These are phyloP conservation scores for Auxenochlorella pyrenoidosa DNA, from an alignment of 139 green algal species.

Conservation along the genomic window DNA sequence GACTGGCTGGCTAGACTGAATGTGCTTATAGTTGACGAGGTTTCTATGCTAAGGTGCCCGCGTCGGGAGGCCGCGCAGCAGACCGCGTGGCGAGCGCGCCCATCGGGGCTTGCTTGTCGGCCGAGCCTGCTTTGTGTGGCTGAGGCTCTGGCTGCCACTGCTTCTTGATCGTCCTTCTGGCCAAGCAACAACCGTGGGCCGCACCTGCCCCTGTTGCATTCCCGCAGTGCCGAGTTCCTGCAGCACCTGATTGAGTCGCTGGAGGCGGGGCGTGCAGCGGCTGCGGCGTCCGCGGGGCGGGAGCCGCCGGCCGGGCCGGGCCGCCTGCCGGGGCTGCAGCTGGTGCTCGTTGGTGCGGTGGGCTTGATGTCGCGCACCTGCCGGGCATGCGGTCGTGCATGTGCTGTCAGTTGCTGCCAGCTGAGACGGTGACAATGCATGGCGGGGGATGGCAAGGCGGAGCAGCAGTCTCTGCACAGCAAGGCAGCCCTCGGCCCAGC, in stretches of 20 bases:
- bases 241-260: neutral
- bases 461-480: too few relatives aligned
- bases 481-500: neutral
- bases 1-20: neutral
- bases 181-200: too few relatives aligned
- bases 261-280: neutral
- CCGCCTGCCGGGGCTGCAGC: neutral
- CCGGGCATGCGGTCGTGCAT: too few relatives aligned
- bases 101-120: too few relatives aligned
- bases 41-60: neutral
- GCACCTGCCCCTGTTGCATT: too few relatives aligned
- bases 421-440: neutral
- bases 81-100: too few relatives aligned
- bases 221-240: slow-evolving; percentile 9
- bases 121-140: too few relatives aligned
- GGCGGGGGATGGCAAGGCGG: neutral
- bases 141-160: too few relatives aligned
- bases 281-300: neutral
- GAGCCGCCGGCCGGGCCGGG: neutral
- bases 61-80: too few relatives aligned
- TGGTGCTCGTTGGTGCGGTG: slow-evolving; percentile 2
- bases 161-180: too few relatives aligned
- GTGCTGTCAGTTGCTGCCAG: too few relatives aligned
- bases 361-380: neutral
- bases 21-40: neutral